Percentiles rank a stretch among this genome's conserved stretches.
Evolutionary conservation across 805 yeast species (phyloP).

Genomic region (Myxozyma geophila): DNA sequence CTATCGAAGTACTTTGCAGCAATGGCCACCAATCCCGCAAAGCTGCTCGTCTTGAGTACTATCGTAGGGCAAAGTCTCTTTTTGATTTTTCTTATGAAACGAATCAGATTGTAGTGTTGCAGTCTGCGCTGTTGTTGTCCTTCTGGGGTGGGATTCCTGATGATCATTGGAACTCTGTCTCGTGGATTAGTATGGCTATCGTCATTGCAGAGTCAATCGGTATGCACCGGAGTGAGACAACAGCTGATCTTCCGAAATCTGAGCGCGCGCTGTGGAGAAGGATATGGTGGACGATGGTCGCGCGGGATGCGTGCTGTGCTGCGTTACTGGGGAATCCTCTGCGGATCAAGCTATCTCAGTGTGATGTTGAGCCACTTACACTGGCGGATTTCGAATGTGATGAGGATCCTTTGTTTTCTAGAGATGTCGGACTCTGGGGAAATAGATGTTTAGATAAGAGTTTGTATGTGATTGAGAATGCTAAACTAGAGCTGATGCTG

Average conservation of each 20-base stretch:
- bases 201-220: conserved; percentile 13
- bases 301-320: conserved; percentile 7
- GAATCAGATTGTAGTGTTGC: neutral
- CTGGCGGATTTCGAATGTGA: conserved; percentile 3
- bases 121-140: conserved; percentile 4
- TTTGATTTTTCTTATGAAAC: conserved; percentile 2
- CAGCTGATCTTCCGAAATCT: neutral
- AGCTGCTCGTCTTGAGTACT: conserved; percentile 1
- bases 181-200: conserved; percentile 14
- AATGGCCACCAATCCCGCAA: conserved; percentile 1
- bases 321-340: conserved; percentile 12
- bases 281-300: conserved; percentile 11
- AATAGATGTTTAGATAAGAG: neutral
- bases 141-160: conserved; percentile 15
- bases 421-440: neutral
- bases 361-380: neutral
- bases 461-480: conserved; percentile 5
- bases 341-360: conserved; percentile 3
- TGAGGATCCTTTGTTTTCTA: neutral
- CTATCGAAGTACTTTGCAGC: neutral
- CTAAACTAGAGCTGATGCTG: conserved; percentile 1
- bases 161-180: conserved; percentile 11
- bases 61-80: conserved; percentile 7
- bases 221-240: neutral
- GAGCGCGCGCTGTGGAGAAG: conserved; percentile 16